Conservation (phyloP, 2,329 filamentous ascomycete genomes). For the Sporothrix sp. region DNA sequence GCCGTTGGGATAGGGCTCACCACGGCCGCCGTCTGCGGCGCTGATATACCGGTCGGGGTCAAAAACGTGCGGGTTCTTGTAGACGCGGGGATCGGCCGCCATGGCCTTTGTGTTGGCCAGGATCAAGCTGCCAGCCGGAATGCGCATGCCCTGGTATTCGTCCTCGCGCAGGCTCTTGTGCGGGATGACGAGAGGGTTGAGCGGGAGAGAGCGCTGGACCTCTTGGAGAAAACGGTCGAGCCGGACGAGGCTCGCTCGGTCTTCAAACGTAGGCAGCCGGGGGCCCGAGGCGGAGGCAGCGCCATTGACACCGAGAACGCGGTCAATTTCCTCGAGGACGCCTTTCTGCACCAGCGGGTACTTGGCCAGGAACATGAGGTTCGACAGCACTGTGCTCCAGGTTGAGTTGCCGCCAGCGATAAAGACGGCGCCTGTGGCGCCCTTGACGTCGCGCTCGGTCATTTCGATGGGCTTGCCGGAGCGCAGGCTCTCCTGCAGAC, state of each 20-base stretch:
- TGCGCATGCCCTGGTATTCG: slow-evolving; percentile 45
- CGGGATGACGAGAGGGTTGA: slow-evolving; percentile 42
- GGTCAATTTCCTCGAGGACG: slow-evolving; percentile 37
- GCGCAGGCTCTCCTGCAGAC: slow-evolving; percentile 22
- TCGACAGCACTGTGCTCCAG: slow-evolving; percentile 32
- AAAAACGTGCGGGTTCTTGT: slow-evolving; percentile 34
- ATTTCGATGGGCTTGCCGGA: slow-evolving; percentile 25
- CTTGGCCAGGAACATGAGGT: slow-evolving; percentile 33
- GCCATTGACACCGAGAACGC: slow-evolving; percentile 30
- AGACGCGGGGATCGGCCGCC: slow-evolving; percentile 32
- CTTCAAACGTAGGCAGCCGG: slow-evolving; percentile 36
- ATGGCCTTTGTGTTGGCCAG: slow-evolving; percentile 37
- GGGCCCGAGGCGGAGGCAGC: neutral
- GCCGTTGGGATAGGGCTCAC: slow-evolving; percentile 37
- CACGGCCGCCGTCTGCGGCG: slow-evolving; percentile 18
- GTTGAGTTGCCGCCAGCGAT: slow-evolving; percentile 39
- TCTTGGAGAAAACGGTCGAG: slow-evolving; percentile 39
- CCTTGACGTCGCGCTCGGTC: slow-evolving; percentile 37
- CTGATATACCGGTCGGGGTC: slow-evolving; percentile 35
- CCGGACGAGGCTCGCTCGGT: slow-evolving; percentile 34
- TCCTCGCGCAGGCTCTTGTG: slow-evolving; percentile 46
- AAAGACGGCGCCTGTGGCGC: slow-evolving; percentile 38
- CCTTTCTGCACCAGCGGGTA: slow-evolving; percentile 37
- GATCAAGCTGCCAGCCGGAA: slow-evolving; percentile 42
- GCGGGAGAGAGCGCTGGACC: slow-evolving; percentile 34